Evolutionary conservation across 129 eudicot species (phyloP), one percentile per base, ranked within the genome.

Genomic region (Glebionis coronaria): DNA sequence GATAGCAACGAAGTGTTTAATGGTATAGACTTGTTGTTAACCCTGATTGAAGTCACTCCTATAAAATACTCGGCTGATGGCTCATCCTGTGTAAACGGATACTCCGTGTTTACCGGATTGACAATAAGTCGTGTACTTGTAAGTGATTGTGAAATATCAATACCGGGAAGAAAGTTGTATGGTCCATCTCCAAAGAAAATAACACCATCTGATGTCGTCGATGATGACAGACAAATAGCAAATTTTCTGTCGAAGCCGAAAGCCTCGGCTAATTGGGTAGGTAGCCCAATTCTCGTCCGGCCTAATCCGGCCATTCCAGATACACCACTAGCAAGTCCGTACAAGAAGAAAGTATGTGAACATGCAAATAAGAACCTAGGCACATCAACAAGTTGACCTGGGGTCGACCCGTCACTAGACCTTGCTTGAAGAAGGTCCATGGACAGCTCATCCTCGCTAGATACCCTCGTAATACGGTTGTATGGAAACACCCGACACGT

Each of bases 61-160:
- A n/a, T n/a, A n/a, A n/a, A n/a, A n/a, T n/a, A n/a, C n/a, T n/a
- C n/a, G n/a, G n/a, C n/a, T n/a, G n/a, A n/a, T 67, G 85, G 77
- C 71, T 82, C 88, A 8, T 74, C 82, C 40, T 11, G 56, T 10
- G 49, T 45, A 52, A 3, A 77, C 0, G 71, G 5, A 0, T 20
- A 23, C 5, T 86, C 82, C 0, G 88, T 82, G 70, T 82, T 79
- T 4, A 73, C 79, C 0, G 84, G 91, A 73, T 85, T 82, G 1
- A 72, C 54, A 57, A 72, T 63, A 9, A 85, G 54, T 9, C 84
- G 81, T 5, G 88, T 84, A 45, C 35, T 78, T 1, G 11, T 11
- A 0, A n/a, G n/a, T n/a, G n/a, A n/a, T n/a, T n/a, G n/a, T n/a
- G n/a, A n/a, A n/a, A n/a, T n/a, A n/a, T n/a, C n/a, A n/a, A n/a